A percentile compares a stretch with the other conserved stretches of the same genome.
These are phyloP conservation scores for Proteromonas lacertae DNA, from an alignment of 352 stramenopile species.

Conservation along the genomic window DNA sequence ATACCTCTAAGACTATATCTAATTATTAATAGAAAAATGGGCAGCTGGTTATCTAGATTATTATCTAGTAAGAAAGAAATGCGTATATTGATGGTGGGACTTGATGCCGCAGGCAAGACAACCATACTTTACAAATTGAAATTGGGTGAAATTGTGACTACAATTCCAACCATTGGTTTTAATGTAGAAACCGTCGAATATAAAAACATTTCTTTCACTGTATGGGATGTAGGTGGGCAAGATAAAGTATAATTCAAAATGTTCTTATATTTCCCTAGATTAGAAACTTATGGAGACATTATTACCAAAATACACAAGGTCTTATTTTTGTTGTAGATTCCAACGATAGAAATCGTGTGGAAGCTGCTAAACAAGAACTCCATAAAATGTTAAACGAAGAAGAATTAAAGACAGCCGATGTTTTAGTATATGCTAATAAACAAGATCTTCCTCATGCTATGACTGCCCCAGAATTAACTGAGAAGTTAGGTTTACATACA, in stretches of 20 bases:
- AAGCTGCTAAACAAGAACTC: slow-evolving; percentile 38
- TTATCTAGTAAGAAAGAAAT: slow-evolving; percentile 51
- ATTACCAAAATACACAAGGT: slow-evolving; percentile 97
- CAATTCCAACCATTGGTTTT: slow-evolving; percentile 89
- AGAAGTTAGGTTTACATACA: slow-evolving; percentile 83
- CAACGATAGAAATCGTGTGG: slow-evolving; percentile 87
- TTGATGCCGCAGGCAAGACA: slow-evolving; percentile 81
- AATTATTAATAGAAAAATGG: too few species aligned
- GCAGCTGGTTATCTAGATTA: too few species aligned
- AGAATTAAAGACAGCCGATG: slow-evolving; percentile 69
- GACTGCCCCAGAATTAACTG: slow-evolving; percentile 84
- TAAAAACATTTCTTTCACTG: slow-evolving; percentile 97
- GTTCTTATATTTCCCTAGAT: background rate
- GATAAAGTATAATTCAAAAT: slow-evolving; percentile 24
- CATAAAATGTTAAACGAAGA: slow-evolving; percentile 92
- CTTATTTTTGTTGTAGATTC: slow-evolving; percentile 98
- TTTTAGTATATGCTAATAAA: slow-evolving; percentile 97
- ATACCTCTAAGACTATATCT: too few species aligned
- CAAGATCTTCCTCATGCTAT: slow-evolving; percentile 94
- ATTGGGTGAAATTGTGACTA: slow-evolving; percentile 72
- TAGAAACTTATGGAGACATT: slow-evolving; percentile 84
- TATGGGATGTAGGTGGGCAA: slow-evolving; percentile 96
- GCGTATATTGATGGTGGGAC: slow-evolving; percentile 52
- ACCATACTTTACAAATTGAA: slow-evolving; percentile 75
- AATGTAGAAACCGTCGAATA: slow-evolving; percentile 99